phyloP scores from a whole-genome alignment of 805 yeast genomes.

The Teunomyces panamensis region DNA sequence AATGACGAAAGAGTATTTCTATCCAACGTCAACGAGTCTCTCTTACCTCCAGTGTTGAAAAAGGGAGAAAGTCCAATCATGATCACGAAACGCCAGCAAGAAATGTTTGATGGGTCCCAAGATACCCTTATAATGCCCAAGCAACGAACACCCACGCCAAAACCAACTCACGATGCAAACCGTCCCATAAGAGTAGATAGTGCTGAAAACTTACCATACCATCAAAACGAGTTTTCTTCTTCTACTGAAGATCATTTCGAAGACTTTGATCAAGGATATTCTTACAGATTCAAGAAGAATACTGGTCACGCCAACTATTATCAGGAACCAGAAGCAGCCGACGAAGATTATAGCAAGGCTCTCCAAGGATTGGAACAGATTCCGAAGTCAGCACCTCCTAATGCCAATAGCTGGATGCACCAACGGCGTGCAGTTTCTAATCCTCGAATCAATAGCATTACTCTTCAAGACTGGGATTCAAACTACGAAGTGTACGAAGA shows the following conservation, averaged over 20 bases:
- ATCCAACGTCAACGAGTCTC: conserved; percentile 26
- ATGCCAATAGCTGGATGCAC: conserved; percentile 5
- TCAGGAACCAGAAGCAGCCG: not conserved
- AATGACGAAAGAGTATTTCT: conserved; percentile 28
- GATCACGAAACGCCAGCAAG: conserved; percentile 19
- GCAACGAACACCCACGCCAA: not conserved
- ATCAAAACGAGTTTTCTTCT: conserved; percentile 16
- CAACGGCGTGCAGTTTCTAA: conserved; percentile 2
- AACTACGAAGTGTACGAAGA: conserved; percentile 23
- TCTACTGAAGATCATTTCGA: conserved; percentile 15
- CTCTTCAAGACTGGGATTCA: conserved; percentile 33
- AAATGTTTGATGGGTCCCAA: not conserved
- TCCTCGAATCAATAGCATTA: conserved; percentile 15
- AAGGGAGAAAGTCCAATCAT: conserved; percentile 31
- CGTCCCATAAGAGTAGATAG: not conserved
- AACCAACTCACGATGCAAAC: not conserved
- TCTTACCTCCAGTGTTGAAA: conserved; percentile 33
- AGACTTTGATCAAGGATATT: conserved; percentile 23
- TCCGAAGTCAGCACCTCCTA: conserved; percentile 14
- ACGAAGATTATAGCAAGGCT: not conserved
- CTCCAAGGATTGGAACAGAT: conserved; percentile 27
- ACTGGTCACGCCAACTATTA: conserved; percentile 5
- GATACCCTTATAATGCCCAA: not conserved
- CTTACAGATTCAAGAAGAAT: conserved; percentile 4
- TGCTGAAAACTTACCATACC: conserved; percentile 5